These are phyloP conservation scores for Balakata baccata DNA, from an alignment of 345 rosid species.

Conservation along the genomic window DNA sequence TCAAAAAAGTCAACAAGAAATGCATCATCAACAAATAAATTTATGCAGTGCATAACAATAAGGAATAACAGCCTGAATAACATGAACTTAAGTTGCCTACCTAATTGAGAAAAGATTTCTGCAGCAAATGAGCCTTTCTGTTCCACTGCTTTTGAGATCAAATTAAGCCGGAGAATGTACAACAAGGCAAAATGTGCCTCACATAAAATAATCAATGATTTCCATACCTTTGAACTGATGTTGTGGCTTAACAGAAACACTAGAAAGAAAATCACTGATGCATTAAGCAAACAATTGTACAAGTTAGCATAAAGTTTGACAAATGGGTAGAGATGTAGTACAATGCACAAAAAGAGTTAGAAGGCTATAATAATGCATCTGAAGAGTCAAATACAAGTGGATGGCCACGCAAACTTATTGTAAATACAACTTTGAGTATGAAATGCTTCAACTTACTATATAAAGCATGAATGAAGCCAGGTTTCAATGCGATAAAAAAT, in stretches of 20 bases:
- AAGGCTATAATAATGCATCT: neutral
- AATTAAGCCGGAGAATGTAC: constrained; percentile 36
- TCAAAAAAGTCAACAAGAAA: constrained; percentile 2
- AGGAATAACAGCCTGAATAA: constrained; percentile 1
- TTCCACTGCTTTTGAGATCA: constrained; percentile 34
- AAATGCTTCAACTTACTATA: constrained; percentile 35
- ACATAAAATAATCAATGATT: constrained; percentile 37
- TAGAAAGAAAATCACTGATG: constrained; percentile 43
- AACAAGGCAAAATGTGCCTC: constrained; percentile 40
- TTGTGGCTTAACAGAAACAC: constrained; percentile 37
- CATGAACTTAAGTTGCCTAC: constrained; percentile 15
- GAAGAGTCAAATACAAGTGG: neutral
- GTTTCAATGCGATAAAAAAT: constrained; percentile 38
- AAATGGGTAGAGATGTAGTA: neutral
- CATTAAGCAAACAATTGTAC: constrained; percentile 19
- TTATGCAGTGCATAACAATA: neutral
- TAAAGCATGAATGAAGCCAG: constrained; percentile 42
- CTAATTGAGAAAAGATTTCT: constrained; percentile 34
- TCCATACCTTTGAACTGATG: constrained; percentile 31
- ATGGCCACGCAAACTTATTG: neutral
- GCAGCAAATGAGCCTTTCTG: constrained; percentile 22
- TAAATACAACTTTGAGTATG: neutral
- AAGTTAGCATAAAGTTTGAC: constrained; percentile 8
- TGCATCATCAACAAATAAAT: neutral
- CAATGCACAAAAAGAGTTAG: neutral